Conservation (phyloP, 805 yeast genomes). For the Pichia cabralensis region DNA sequence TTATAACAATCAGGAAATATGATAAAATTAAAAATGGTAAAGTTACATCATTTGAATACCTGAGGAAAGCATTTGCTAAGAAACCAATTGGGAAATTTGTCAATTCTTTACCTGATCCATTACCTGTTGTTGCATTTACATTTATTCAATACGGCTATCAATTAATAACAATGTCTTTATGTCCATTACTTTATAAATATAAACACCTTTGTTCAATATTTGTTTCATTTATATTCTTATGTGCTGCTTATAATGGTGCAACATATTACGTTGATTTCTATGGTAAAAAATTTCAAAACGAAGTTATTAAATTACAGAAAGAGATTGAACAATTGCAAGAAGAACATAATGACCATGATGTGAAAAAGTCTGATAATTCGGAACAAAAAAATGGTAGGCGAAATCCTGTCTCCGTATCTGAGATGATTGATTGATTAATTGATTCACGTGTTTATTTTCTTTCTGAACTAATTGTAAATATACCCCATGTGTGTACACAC, state of each 20-base stretch:
- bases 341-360: neutral
- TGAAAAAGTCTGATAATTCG: too few relatives aligned
- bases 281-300: constrained; percentile 83
- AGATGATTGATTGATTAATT: too few relatives aligned
- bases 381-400: too few relatives aligned
- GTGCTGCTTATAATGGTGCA: constrained; percentile 89
- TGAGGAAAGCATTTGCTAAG: constrained; percentile 61
- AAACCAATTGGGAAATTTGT: constrained; percentile 65
- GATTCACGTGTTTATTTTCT: too few relatives aligned
- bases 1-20: constrained; percentile 72
- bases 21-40: constrained; percentile 79
- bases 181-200: constrained; percentile 80
- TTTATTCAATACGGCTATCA: constrained; percentile 83
- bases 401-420: neutral
- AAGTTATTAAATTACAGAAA: constrained; percentile 56
- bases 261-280: constrained; percentile 87
- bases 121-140: constrained; percentile 83
- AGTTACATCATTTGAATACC: constrained; percentile 78
- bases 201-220: constrained; percentile 59
- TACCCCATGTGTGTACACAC: too few relatives aligned
- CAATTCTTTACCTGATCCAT: constrained; percentile 69
- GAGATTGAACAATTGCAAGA: constrained; percentile 41
- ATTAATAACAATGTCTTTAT: constrained; percentile 72
- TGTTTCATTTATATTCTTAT: constrained; percentile 59
- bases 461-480: too few relatives aligned